phyloP scores from a whole-genome alignment of 768 basidiomycete species.

The Cytidiella melzeri region DNA sequence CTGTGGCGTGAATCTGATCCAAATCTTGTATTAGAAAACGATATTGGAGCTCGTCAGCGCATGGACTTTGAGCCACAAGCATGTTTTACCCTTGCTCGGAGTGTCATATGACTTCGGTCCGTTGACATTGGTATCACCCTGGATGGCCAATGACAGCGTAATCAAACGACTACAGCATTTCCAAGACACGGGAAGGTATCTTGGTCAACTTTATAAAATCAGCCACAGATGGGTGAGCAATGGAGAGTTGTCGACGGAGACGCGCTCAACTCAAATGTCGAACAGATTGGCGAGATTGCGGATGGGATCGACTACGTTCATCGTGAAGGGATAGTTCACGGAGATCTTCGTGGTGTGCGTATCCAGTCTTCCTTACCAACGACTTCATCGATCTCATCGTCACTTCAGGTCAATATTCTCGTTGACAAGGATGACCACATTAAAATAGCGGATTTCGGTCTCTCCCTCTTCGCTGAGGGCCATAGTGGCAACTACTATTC shows the following conservation, averaged over 20 bases:
- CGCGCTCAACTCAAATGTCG: neutral
- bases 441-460: neutral
- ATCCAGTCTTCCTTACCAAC: neutral
- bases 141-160: neutral
- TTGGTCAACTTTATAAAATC: too few species aligned
- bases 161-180: too few species aligned
- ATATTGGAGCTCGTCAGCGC: too few species aligned
- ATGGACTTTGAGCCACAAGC: neutral
- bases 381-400: neutral
- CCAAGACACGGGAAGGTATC: too few species aligned
- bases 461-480: neutral
- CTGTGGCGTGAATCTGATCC: too few species aligned
- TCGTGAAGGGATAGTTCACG: neutral
- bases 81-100: neutral
- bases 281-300: neutral
- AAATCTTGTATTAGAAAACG: too few species aligned
- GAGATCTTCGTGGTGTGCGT: neutral
- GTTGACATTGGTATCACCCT: neutral
- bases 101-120: neutral
- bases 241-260: too few species aligned
- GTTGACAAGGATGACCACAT: neutral
- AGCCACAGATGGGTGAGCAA: too few species aligned
- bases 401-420: neutral
- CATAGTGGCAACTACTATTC: neutral
- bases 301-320: neutral